These are phyloP conservation scores for Cicer arietinum DNA, from an alignment of 306 rosid species.

Conservation along the genomic window DNA sequence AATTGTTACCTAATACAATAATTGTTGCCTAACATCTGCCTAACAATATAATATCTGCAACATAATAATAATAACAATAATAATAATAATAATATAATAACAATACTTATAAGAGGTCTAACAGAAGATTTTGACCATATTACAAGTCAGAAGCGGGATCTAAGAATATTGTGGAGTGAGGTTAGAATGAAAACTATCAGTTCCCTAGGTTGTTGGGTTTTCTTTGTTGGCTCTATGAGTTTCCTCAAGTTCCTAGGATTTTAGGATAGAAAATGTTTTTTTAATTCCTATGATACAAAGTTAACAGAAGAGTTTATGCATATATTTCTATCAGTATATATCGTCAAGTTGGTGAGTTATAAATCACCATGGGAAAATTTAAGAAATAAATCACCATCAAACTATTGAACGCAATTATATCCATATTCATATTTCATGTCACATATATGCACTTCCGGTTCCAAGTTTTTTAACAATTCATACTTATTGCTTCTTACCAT, in stretches of 20 bases:
- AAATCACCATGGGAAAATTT: not conserved
- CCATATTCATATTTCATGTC: too few relatives aligned
- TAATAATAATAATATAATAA: too few relatives aligned
- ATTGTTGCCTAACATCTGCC: too few relatives aligned
- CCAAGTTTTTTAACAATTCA: conserved; percentile 1
- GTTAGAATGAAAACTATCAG: not conserved
- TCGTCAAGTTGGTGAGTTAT: not conserved
- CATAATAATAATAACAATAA: too few relatives aligned
- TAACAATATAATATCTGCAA: too few relatives aligned
- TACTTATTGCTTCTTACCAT: conserved; percentile 12
- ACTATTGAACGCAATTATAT: not conserved
- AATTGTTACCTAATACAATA: too few relatives aligned
- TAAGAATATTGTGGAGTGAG: not conserved
- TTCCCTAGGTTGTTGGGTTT: not conserved
- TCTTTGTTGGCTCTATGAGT: not conserved
- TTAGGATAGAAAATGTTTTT: not conserved
- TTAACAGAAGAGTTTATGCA: not conserved
- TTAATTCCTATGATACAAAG: not conserved
- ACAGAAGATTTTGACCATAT: not conserved
- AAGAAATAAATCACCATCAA: not conserved
- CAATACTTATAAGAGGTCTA: too few relatives aligned
- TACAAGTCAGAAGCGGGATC: not conserved
- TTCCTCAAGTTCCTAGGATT: not conserved
- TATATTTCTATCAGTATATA: not conserved
- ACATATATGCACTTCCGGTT: not conserved